phyloP scores from a whole-genome alignment of 139 green algal species.

The Chlorella sp. region DNA sequence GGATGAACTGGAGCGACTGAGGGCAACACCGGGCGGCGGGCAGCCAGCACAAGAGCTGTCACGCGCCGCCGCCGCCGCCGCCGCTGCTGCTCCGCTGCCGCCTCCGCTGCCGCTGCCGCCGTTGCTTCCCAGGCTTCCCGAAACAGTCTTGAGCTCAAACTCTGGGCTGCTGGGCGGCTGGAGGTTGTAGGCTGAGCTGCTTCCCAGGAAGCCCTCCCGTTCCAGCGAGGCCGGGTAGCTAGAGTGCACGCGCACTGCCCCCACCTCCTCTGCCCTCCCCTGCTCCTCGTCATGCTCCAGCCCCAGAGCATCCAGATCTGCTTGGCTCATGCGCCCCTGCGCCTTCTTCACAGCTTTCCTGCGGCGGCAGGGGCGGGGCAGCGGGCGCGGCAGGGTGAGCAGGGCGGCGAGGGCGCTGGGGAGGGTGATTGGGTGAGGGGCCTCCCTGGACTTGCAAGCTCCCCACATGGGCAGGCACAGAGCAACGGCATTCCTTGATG shows the following conservation, averaged over 20 bases:
- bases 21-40: background rate
- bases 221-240: constrained; percentile 33
- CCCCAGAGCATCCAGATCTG: background rate
- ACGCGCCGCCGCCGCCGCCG: background rate
- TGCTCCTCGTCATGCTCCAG: background rate
- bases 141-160: constrained; percentile 21
- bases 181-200: constrained; percentile 10
- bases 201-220: constrained; percentile 35
- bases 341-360: constrained; percentile 34
- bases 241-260: background rate
- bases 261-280: background rate
- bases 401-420: background rate
- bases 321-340: background rate
- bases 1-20: background rate
- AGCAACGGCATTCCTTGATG: too few species aligned
- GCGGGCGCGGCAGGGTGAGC: too few species aligned
- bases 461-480: too few species aligned
- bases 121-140: background rate
- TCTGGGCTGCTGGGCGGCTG: background rate
- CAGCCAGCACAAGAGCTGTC: background rate
- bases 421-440: too few species aligned
- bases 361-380: background rate
- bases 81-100: background rate
- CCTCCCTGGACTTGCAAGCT: too few species aligned
- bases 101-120: background rate